Conservation (phyloP, 73 alveolate species). For the Tetrahymena elliotti region DNA sequence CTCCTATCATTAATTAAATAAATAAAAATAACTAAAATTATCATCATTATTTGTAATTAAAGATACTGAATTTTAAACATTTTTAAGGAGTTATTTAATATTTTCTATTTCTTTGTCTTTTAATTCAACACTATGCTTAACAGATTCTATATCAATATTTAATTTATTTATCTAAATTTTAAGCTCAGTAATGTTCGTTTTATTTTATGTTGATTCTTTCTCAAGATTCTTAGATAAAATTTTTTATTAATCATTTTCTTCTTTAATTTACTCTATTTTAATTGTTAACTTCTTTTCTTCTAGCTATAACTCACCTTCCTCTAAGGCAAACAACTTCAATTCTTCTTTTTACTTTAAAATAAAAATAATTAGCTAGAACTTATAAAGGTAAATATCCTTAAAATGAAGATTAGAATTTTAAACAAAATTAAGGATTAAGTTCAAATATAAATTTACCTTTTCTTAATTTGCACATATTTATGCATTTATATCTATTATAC, state of each 20-base stretch:
- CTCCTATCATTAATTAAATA: not conserved
- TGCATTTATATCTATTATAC: not conserved
- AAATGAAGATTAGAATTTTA: too few species aligned
- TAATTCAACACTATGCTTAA: not conserved
- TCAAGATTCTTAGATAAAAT: not conserved
- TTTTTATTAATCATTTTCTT: not conserved
- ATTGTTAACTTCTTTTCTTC: not conserved
- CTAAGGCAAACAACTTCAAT: not conserved
- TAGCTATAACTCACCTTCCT: not conserved
- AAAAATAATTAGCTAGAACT: too few species aligned
- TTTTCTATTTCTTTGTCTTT: not conserved
- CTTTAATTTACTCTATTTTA: not conserved
- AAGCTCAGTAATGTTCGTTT: not conserved
- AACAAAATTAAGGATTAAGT: too few species aligned
- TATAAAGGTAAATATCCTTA: too few species aligned
- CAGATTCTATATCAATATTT: not conserved
- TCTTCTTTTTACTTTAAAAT: not conserved
- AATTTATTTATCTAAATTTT: not conserved
- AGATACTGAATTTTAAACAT: not conserved
- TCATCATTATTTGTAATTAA: not conserved
- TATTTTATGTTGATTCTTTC: not conserved
- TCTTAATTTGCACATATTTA: not conserved
- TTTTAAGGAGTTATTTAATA: not conserved
- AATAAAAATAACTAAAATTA: not conserved
- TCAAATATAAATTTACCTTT: not conserved